These are phyloP conservation scores for Asterophora parasitica DNA, from an alignment of 768 basidiomycete genomes.

Conservation along the genomic window DNA sequence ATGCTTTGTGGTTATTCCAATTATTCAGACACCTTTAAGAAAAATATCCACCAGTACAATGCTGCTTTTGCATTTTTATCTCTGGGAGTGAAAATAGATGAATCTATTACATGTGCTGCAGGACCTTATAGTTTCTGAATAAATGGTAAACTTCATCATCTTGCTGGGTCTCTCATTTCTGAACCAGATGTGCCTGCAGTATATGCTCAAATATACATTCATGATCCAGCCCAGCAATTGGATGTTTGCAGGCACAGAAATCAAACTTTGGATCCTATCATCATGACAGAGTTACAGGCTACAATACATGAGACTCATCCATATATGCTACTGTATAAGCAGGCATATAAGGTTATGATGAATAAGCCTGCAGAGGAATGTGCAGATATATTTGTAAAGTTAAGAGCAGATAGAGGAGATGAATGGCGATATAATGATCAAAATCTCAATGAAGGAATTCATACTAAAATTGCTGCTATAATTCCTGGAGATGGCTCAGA, in stretches of 20 bases:
- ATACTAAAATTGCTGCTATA: too few relatives aligned
- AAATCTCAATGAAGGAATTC: too few relatives aligned
- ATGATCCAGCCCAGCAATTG: constrained; percentile 27
- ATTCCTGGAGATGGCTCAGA: too few relatives aligned
- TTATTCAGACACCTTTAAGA: not conserved
- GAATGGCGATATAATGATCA: too few relatives aligned
- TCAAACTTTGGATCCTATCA: not conserved
- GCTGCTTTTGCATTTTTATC: constrained; percentile 26
- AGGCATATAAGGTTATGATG: constrained; percentile 19
- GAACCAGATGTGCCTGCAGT: constrained; percentile 6
- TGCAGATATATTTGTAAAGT: not conserved
- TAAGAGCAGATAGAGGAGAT: too few relatives aligned
- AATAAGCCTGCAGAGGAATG: constrained; percentile 11
- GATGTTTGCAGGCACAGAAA: constrained; percentile 13
- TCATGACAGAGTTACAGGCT: constrained; percentile 6
- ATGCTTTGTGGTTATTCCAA: not conserved
- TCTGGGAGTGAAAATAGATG: constrained; percentile 23
- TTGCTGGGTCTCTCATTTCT: constrained; percentile 24
- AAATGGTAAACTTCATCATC: constrained; percentile 30
- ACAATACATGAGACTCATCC: constrained; percentile 6
- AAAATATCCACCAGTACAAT: not conserved
- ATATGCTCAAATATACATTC: constrained; percentile 35
- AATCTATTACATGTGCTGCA: constrained; percentile 12
- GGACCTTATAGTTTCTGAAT: constrained; percentile 24
- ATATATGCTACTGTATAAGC: constrained; percentile 18